A percentile compares a stretch with the other conserved stretches of the same genome.
Evolutionary conservation across 1,284 basidiomycete genomes (phyloP).

Genomic region (Moesziomyces antarcticus): DNA sequence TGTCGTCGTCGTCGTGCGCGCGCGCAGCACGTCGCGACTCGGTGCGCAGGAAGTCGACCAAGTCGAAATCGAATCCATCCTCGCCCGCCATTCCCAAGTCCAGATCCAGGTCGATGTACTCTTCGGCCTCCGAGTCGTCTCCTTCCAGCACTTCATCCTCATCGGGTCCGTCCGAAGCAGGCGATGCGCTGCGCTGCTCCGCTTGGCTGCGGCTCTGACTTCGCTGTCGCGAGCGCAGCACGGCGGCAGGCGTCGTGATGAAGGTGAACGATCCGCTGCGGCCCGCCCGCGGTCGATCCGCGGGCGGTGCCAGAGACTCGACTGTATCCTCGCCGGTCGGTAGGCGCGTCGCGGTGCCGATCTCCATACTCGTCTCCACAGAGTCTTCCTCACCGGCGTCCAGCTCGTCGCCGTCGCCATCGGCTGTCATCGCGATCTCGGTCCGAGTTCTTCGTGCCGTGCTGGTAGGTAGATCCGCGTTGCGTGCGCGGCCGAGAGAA

Average conservation of each 20-base stretch:
- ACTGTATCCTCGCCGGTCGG: not conserved
- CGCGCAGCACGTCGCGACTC: slow-evolving; percentile 19
- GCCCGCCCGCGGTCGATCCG: slow-evolving; percentile 12
- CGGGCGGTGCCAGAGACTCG: slow-evolving; percentile 7
- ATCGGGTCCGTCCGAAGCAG: not conserved
- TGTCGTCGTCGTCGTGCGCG: not conserved
- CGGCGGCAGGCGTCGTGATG: slow-evolving; percentile 36
- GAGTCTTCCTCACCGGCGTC: slow-evolving; percentile 19
- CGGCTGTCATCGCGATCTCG: not conserved
- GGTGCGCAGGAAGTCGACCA: slow-evolving; percentile 30
- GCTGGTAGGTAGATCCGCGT: not conserved
- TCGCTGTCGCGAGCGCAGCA: slow-evolving; percentile 26
- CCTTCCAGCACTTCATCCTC: slow-evolving; percentile 6
- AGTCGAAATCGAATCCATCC: slow-evolving; percentile 38
- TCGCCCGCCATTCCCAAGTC: slow-evolving; percentile 33
- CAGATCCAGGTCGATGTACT: slow-evolving; percentile 36
- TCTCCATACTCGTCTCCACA: slow-evolving; percentile 32
- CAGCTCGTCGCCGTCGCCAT: slow-evolving; percentile 7
- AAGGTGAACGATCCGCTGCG: slow-evolving; percentile 42
- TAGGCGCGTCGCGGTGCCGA: slow-evolving; percentile 11
- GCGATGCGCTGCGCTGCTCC: slow-evolving; percentile 8
- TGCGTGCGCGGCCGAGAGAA: slow-evolving; percentile 10
- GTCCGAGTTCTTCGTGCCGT: too few species aligned
- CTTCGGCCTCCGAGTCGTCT: slow-evolving; percentile 23
- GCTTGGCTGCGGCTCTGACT: slow-evolving; percentile 23